A percentile compares a stretch with the other conserved stretches of the same genome.
phyloP scores from a whole-genome alignment of 2,329 filamentous ascomycete genomes.

The Alternaria burnsii region DNA sequence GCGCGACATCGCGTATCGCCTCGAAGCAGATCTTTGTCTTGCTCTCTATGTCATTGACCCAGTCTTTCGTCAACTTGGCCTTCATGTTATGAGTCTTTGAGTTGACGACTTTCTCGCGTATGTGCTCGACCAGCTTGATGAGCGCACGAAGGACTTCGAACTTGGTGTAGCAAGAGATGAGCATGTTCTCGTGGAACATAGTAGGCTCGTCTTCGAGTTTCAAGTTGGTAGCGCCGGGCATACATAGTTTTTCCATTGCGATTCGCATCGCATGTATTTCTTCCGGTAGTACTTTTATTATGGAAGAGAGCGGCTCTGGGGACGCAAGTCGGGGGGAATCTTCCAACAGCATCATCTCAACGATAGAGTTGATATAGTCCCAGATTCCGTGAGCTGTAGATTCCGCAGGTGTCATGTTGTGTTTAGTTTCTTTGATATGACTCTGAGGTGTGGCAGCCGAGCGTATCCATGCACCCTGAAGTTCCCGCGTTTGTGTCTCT shows the following conservation, averaged over 20 bases:
- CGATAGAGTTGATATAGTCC: background rate
- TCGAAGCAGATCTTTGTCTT: slow-evolving; percentile 23
- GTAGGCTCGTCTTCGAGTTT: slow-evolving; percentile 24
- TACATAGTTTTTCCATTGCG: slow-evolving; percentile 22
- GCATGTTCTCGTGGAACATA: slow-evolving; percentile 35
- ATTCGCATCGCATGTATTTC: slow-evolving; percentile 18
- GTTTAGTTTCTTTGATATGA: background rate
- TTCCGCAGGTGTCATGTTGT: slow-evolving; percentile 12
- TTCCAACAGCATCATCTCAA: background rate
- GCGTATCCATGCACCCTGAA: background rate
- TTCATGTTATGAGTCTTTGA: slow-evolving; percentile 30
- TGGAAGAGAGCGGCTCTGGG: background rate
- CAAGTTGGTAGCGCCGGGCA: slow-evolving; percentile 8
- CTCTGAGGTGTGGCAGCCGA: background rate
- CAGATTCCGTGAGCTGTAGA: background rate
- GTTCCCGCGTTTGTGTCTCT: slow-evolving; percentile 7
- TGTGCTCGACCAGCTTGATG: slow-evolving; percentile 22
- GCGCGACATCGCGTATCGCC: slow-evolving; percentile 23
- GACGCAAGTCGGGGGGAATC: background rate
- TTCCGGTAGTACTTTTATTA: slow-evolving; percentile 3
- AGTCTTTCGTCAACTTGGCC: slow-evolving; percentile 24
- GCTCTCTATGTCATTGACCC: slow-evolving; percentile 19
- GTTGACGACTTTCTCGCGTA: slow-evolving; percentile 26
- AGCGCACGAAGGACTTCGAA: slow-evolving; percentile 34
- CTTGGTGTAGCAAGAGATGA: slow-evolving; percentile 33